phyloP scores from a whole-genome alignment of 306 rosid species.

The Cucurbita ficifolia region DNA sequence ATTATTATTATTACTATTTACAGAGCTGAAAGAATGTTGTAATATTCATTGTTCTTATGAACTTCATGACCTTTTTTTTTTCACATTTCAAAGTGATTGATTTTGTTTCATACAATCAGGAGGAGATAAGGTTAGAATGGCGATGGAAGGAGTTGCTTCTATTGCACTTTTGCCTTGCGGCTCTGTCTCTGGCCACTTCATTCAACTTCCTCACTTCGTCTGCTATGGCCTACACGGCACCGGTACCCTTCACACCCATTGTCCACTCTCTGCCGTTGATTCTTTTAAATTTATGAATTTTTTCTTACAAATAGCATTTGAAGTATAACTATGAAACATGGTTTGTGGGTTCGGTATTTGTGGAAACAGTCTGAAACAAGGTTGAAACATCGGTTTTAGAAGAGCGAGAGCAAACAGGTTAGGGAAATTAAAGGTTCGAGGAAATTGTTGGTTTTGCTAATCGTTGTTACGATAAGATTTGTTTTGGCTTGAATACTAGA shows the following conservation, averaged over 20 bases:
- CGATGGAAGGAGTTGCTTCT: slow-evolving; percentile 88
- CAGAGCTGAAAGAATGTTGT: too few species aligned
- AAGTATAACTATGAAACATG: background rate
- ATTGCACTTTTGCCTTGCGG: slow-evolving; percentile 71
- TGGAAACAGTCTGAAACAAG: background rate
- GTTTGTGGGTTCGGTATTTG: background rate
- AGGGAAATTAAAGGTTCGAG: background rate
- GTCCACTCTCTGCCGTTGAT: background rate
- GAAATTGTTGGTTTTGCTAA: background rate
- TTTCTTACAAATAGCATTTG: background rate
- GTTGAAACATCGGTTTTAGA: background rate
- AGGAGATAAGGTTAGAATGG: slow-evolving; percentile 14
- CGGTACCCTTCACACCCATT: slow-evolving; percentile 23
- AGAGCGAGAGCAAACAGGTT: background rate
- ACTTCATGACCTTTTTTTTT: too few species aligned
- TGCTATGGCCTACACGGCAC: slow-evolving; percentile 85
- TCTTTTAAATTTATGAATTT: background rate
- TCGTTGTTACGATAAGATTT: background rate
- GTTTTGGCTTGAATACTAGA: background rate
- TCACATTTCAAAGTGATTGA: background rate
- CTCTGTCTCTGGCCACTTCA: slow-evolving; percentile 82
- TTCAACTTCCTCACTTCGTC: slow-evolving; percentile 45
- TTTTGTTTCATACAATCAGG: background rate
- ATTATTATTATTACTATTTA: too few species aligned
- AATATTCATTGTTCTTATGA: too few species aligned